Percentiles rank a stretch among this genome's conserved stretches.
Conservation (phyloP, 1,284 basidiomycete genomes). For the Puccinia brachypodii region DNA sequence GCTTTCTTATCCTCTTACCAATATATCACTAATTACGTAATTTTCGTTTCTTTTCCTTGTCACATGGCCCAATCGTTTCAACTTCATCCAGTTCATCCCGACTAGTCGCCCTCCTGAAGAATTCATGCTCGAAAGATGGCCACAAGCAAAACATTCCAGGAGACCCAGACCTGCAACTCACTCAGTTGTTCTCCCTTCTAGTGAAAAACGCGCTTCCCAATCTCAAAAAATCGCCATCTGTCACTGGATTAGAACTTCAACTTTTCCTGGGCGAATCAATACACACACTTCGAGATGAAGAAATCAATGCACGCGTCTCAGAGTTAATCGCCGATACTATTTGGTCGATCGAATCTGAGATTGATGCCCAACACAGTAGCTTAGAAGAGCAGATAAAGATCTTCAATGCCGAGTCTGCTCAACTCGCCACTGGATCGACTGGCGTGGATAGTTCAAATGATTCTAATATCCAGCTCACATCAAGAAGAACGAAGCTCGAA, state of each 20-base stretch:
- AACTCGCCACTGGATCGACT: neutral
- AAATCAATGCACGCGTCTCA: slow-evolving; percentile 31
- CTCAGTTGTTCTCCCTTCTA: neutral
- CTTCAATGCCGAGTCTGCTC: neutral
- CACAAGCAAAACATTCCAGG: neutral
- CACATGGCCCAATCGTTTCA: neutral
- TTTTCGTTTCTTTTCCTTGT: neutral
- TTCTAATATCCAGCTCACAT: neutral
- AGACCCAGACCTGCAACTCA: slow-evolving; percentile 16
- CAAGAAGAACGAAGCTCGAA: neutral
- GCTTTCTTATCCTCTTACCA: neutral
- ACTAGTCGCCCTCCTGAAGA: neutral
- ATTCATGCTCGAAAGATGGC: neutral
- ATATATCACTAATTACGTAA: neutral
- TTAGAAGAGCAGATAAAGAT: slow-evolving; percentile 27
- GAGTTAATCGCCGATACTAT: slow-evolving; percentile 38
- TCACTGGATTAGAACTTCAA: neutral
- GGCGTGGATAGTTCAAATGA: neutral
- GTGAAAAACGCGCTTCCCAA: slow-evolving; percentile 3
- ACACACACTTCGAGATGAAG: neutral
- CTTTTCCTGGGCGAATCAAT: neutral
- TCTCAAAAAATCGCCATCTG: neutral
- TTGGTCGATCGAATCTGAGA: slow-evolving; percentile 39
- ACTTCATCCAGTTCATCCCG: slow-evolving; percentile 10
- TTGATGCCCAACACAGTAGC: slow-evolving; percentile 17